phyloP scores from a whole-genome alignment of 2,329 filamentous ascomycete species.

The Celoporthe dispersa region DNA sequence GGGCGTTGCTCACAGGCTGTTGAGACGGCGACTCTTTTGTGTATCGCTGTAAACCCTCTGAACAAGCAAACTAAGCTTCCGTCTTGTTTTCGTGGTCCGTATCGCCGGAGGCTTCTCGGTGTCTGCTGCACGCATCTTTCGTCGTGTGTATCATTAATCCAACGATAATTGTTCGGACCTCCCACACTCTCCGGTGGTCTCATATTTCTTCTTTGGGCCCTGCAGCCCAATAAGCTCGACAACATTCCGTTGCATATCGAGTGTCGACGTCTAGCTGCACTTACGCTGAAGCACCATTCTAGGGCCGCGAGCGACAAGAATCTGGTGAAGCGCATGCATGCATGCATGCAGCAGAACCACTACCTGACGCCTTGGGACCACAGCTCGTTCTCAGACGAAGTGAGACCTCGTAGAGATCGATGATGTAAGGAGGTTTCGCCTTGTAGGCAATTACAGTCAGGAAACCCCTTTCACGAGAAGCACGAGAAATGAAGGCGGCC shows the following conservation, averaged over 20 bases:
- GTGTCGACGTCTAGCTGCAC: not conserved
- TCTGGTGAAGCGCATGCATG: not conserved
- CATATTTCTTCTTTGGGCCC: not conserved
- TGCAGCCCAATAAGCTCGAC: not conserved
- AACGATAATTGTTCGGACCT: slow-evolving; percentile 2
- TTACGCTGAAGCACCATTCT: not conserved
- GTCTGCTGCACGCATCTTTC: not conserved
- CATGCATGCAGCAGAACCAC: not conserved
- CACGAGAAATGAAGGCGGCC: not conserved
- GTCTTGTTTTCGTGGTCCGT: not conserved
- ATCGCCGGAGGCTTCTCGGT: slow-evolving; percentile 9
- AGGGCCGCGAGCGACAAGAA: too few species aligned
- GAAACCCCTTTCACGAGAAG: too few species aligned
- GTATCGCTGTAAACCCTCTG: not conserved
- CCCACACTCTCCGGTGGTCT: not conserved
- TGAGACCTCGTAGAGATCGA: not conserved
- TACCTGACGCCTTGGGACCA: not conserved
- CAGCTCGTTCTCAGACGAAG: not conserved
- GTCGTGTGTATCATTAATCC: not conserved
- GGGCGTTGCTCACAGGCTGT: not conserved
- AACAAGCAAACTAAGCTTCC: too few species aligned
- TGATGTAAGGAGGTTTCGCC: not conserved
- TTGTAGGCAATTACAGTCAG: too few species aligned
- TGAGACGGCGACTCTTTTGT: not conserved
- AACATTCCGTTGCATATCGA: not conserved